Evolutionary conservation across 305 asterid genomes (phyloP).

Genomic region (Fraxinus floribunda): DNA sequence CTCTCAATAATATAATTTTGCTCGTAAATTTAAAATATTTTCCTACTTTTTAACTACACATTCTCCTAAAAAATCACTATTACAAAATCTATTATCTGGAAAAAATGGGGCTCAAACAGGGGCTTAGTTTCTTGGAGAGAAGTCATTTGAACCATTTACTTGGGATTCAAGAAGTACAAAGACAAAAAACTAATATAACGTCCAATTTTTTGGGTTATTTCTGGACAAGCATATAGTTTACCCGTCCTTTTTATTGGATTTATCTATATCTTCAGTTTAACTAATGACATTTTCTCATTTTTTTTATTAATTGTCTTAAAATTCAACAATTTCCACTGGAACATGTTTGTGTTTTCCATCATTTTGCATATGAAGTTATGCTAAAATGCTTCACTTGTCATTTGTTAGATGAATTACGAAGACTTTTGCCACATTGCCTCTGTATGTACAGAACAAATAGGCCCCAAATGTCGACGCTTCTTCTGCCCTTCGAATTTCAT

Average conservation of each 20-base stretch:
- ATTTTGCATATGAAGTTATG: slow-evolving; percentile 21
- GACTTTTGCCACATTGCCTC: slow-evolving; percentile 99
- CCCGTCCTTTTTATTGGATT: not conserved
- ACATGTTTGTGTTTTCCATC: slow-evolving; percentile 12
- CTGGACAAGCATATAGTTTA: too few species aligned
- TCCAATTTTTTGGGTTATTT: not conserved
- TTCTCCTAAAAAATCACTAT: too few species aligned
- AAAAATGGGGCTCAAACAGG: too few species aligned
- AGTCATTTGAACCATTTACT: not conserved
- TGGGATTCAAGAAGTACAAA: slow-evolving; percentile 10
- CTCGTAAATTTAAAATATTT: too few species aligned
- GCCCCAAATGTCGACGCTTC: slow-evolving; percentile 93
- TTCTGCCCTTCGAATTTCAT: slow-evolving; percentile 99
- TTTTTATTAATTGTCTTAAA: not conserved
- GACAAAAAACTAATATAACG: not conserved
- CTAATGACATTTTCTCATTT: not conserved
- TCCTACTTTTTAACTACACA: too few species aligned
- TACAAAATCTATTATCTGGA: too few species aligned
- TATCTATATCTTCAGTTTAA: slow-evolving; percentile 2
- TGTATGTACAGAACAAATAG: slow-evolving; percentile 96
- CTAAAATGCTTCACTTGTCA: slow-evolving; percentile 37
- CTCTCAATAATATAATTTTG: too few species aligned
- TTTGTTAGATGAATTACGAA: slow-evolving; percentile 92
- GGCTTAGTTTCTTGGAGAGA: not conserved
- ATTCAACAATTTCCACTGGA: not conserved